These are phyloP conservation scores for Parastagonospora avenae DNA, from an alignment of 2,329 filamentous ascomycete genomes.

Conservation along the genomic window DNA sequence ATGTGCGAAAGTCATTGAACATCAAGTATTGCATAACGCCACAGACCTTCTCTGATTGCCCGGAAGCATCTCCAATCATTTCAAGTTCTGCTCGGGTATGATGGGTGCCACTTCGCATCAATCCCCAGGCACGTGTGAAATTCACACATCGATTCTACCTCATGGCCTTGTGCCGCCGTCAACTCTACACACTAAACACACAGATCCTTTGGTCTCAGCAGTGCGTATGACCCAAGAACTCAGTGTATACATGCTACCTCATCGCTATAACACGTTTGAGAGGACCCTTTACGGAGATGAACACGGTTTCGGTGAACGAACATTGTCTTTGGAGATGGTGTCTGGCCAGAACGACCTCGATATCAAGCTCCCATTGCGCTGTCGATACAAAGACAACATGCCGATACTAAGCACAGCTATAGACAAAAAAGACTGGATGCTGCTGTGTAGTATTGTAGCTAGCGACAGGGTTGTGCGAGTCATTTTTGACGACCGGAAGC, in stretches of 20 bases:
- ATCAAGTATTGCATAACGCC: no score
- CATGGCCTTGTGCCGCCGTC: no score
- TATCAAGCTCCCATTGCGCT: slow-evolving; percentile 2
- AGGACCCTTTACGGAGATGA: slow-evolving; percentile 4
- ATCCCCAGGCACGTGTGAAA: no score
- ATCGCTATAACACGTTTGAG: neutral
- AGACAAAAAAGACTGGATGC: slow-evolving; percentile 1
- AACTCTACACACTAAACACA: no score
- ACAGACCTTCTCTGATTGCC: no score
- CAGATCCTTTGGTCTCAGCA: neutral
- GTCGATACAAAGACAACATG: slow-evolving; percentile 6
- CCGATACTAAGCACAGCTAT: neutral
- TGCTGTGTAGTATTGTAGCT: slow-evolving; percentile 1
- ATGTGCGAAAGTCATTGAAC: no score
- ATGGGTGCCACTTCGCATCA: no score
- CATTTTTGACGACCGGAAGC: slow-evolving; percentile 1
- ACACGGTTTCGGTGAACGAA: slow-evolving; percentile 7
- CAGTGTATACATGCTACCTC: slow-evolving; percentile 1
- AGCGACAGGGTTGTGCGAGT: neutral
- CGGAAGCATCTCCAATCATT: no score
- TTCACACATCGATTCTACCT: no score
- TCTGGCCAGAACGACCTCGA: slow-evolving; percentile 2
- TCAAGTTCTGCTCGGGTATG: no score
- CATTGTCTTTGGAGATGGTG: slow-evolving; percentile 1
- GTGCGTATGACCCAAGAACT: neutral